Evolutionary conservation across 2,329 filamentous ascomycete species (phyloP), one percentile per base, ranked within the genome.

Genomic region (Pseudogymnoascus sp.): DNA sequence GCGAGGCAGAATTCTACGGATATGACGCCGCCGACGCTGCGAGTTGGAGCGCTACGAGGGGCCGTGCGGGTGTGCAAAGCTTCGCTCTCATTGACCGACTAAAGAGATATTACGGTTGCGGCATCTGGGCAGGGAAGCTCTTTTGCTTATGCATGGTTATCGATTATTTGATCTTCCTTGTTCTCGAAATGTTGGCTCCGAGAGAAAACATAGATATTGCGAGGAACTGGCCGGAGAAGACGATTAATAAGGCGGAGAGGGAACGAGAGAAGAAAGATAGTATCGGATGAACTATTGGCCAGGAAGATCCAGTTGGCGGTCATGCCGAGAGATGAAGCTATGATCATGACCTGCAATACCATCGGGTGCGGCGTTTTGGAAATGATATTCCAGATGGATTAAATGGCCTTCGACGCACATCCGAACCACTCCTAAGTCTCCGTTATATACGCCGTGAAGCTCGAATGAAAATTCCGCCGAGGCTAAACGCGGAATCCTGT

Each of bases 41-140:
- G 3, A 78, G 81, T 53, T 89, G 87, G 85, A 89, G 87, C 72
- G 88, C 86, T 3, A 88, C 87, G 11, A 82, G 88, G 66, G 87
- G 87, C 43, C 80, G 87, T 34, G 82, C 84, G 4, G 85, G 86
- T 6, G 86, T 91, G 7, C 89, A 91, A 69, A 93, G 91, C 70
- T 96, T 96, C 72, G 90, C 93, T 5, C 83, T 99, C 49, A 97
- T 99, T 67, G 95, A 99, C 73, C 85, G 95, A 18, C 78, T 99
- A 18, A 99, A 99, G 77, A 82, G 95, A 64, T 99, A 99, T 76
- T 99, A 97, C 72, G 95, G 95, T 7, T 99, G 96, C 72, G 95
- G 95, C 36, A 93, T 97, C 60, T 99, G 95, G 95, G 95, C 95
- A 0, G 95, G 95, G 37, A 99, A 99, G 77, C 80, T 99, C 7